Conservation (phyloP, 2,329 filamentous ascomycete genomes). For the Sarocladium oryzae region DNA sequence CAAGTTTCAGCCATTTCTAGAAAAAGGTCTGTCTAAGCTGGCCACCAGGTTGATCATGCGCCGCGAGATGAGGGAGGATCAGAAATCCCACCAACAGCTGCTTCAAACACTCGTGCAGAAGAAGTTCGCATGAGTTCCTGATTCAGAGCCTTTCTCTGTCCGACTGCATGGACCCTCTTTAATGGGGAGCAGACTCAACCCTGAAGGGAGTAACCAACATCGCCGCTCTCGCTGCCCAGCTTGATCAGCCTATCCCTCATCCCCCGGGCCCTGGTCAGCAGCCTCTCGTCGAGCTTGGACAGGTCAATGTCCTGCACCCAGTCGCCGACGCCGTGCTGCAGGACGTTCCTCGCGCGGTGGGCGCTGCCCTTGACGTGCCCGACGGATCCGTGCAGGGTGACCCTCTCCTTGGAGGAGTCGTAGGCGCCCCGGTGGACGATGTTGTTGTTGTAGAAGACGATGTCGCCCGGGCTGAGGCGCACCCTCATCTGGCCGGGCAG, state of each 20-base stretch:
- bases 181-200: constrained; percentile 39
- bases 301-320: constrained; percentile 60
- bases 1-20: too few species aligned
- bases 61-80: too few species aligned
- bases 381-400: constrained; percentile 68
- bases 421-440: constrained; percentile 73
- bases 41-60: too few species aligned
- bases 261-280: constrained; percentile 45
- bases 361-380: constrained; percentile 50
- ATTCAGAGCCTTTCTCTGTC: too few species aligned
- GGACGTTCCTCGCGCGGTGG: constrained; percentile 60
- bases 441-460: constrained; percentile 87
- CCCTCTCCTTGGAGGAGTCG: constrained; percentile 48
- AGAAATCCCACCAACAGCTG: too few species aligned
- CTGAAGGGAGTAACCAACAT: constrained; percentile 58
- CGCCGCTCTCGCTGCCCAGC: constrained; percentile 52
- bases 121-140: too few species aligned
- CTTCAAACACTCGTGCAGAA: too few species aligned
- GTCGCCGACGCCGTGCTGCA: constrained; percentile 65
- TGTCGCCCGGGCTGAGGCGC: constrained; percentile 63
- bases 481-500: constrained; percentile 63
- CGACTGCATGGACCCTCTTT: too few species aligned
- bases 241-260: constrained; percentile 59
- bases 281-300: constrained; percentile 34
- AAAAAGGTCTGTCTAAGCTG: too few species aligned